Evolutionary conservation across 768 basidiomycete genomes (phyloP).

Genomic region (Suillus decipiens): DNA sequence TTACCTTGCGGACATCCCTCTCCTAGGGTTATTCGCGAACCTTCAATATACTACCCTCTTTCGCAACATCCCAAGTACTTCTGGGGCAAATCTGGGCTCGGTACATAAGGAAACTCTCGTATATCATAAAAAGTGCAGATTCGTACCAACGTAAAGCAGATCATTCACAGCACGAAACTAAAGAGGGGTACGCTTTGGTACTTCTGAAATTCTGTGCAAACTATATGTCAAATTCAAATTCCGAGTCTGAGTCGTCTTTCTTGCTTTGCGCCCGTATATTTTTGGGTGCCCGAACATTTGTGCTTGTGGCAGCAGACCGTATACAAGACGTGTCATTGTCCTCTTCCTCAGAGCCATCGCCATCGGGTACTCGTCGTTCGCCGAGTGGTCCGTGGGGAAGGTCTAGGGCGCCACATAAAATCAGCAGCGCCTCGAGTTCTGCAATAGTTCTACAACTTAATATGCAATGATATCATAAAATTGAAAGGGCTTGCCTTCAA

Average conservation of each 20-base stretch:
- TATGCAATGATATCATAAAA: constrained; percentile 5
- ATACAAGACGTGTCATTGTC: constrained; percentile 53
- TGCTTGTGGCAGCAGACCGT: constrained; percentile 59
- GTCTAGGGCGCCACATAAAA: constrained; percentile 67
- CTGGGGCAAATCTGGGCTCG: not conserved
- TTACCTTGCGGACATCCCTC: not conserved
- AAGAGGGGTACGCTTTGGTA: not conserved
- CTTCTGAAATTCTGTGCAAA: constrained; percentile 2
- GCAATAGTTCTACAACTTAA: constrained; percentile 10
- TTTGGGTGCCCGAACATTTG: constrained; percentile 51
- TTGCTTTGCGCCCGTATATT: constrained; percentile 52
- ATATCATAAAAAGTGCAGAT: not conserved
- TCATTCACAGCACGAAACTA: not conserved
- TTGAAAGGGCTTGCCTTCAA: constrained; percentile 61
- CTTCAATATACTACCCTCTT: not conserved
- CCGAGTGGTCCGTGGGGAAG: constrained; percentile 43
- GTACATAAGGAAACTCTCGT: not conserved
- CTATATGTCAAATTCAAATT: constrained; percentile 76
- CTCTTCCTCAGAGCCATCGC: constrained; percentile 46
- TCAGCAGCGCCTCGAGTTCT: constrained; percentile 74
- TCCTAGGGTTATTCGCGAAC: not conserved
- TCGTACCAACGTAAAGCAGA: not conserved
- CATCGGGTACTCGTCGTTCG: constrained; percentile 33
- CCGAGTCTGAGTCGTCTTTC: constrained; percentile 73
- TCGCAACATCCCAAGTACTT: not conserved